These are phyloP conservation scores for Fusarium circinatum DNA, from an alignment of 2,329 filamentous ascomycete genomes.

Conservation along the genomic window DNA sequence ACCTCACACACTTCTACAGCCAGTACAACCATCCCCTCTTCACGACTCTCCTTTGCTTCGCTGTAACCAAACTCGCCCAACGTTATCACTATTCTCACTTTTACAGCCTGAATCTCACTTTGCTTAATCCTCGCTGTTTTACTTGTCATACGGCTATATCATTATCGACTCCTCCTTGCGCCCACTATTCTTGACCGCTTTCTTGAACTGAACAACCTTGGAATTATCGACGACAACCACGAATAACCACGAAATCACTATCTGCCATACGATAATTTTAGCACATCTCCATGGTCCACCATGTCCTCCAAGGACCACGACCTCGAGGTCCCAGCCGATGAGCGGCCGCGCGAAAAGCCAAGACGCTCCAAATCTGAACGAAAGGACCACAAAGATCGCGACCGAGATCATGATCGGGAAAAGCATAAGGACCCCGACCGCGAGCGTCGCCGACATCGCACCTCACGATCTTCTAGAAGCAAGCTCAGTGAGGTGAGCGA, in stretches of 20 bases:
- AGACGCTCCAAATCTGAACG: slow-evolving; percentile 54
- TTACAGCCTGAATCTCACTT: slow-evolving; percentile 12
- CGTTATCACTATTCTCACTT: slow-evolving; percentile 8
- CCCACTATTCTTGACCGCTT: slow-evolving; percentile 26
- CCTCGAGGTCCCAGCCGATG: slow-evolving; percentile 51
- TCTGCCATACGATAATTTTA: slow-evolving; percentile 7
- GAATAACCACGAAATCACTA: slow-evolving; percentile 11
- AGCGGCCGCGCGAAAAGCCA: slow-evolving; percentile 53
- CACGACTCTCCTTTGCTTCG: slow-evolving; percentile 24
- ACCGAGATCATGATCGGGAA: slow-evolving; percentile 47
- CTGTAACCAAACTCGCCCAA: slow-evolving; percentile 13
- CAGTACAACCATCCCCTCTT: slow-evolving; percentile 36
- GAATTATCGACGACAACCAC: slow-evolving; percentile 20
- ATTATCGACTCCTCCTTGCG: slow-evolving; percentile 6
- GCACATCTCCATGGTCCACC: slow-evolving; percentile 43
- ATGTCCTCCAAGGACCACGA: slow-evolving; percentile 58
- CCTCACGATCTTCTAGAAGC: slow-evolving; percentile 55
- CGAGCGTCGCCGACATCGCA: slow-evolving; percentile 52
- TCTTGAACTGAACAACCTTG: slow-evolving; percentile 17
- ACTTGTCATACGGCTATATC: slow-evolving; percentile 1
- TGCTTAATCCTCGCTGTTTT: background rate
- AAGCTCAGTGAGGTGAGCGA: slow-evolving; percentile 56
- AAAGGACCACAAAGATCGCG: slow-evolving; percentile 51
- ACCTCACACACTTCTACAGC: slow-evolving; percentile 26
- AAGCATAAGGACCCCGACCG: slow-evolving; percentile 48